phyloP scores from a whole-genome alignment of 805 yeast species.

The Lachancea nothofagi region DNA sequence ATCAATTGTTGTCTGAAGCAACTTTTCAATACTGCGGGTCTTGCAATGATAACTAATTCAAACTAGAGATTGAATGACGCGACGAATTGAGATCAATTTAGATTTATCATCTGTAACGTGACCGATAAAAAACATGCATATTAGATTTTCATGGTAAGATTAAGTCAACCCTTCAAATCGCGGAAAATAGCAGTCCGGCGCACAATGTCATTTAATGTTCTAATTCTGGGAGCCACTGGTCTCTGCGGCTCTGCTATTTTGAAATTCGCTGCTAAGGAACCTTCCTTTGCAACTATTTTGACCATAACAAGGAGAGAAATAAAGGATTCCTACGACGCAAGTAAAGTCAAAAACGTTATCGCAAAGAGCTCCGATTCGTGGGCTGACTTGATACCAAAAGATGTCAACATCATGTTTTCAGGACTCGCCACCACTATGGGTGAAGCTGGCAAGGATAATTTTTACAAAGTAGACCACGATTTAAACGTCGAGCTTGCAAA shows the following conservation, averaged over 20 bases:
- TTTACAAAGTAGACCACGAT: constrained; percentile 64
- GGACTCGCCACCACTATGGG: constrained; percentile 69
- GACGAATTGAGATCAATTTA: no score
- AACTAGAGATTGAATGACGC: no score
- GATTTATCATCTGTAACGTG: no score
- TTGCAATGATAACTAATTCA: no score
- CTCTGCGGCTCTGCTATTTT: constrained; percentile 60
- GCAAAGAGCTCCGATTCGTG: constrained; percentile 48
- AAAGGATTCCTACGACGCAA: background rate
- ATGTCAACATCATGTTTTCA: constrained; percentile 47
- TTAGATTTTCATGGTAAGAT: no score
- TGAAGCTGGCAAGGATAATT: constrained; percentile 53
- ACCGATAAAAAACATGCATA: no score
- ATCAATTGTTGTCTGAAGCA: no score
- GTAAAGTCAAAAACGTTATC: constrained; percentile 37
- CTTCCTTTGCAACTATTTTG: constrained; percentile 36
- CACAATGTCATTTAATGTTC: constrained; percentile 24
- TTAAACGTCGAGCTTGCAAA: constrained; percentile 62
- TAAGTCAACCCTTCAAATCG: no score
- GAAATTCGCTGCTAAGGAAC: constrained; percentile 37
- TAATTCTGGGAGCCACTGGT: constrained; percentile 72
- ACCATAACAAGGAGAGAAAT: constrained; percentile 51
- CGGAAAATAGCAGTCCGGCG: no score
- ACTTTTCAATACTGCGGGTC: no score
- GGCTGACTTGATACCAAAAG: constrained; percentile 37